Percentiles rank a stretch among this genome's conserved stretches.
Evolutionary conservation across 78 protist genomes (phyloP).

Genomic region (Bigelowiella natans): DNA sequence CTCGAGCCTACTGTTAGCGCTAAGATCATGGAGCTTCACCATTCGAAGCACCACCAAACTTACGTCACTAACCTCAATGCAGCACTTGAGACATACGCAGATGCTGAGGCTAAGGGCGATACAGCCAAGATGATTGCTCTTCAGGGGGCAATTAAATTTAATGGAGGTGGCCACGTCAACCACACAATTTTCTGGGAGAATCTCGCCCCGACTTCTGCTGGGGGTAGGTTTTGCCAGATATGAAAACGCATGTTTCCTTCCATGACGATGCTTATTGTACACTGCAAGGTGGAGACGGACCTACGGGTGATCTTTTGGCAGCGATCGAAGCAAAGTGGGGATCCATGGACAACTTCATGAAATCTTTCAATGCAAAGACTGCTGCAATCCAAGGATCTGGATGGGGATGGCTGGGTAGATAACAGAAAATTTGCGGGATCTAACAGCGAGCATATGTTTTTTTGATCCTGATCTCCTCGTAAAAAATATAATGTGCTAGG

Average conservation of each 20-base stretch:
- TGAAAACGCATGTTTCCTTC: neutral
- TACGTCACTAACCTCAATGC: conserved; percentile 69
- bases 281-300: neutral
- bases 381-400: conserved; percentile 84
- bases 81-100: conserved; percentile 54
- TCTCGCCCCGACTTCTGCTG: conserved; percentile 56
- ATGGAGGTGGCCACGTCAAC: conserved; percentile 88
- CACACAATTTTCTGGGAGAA: conserved; percentile 84
- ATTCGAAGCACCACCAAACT: conserved; percentile 28
- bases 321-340: conserved; percentile 38
- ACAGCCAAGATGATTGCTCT: conserved; percentile 46
- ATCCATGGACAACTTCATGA: conserved; percentile 49
- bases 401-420: conserved; percentile 68
- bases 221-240: conserved; percentile 48
- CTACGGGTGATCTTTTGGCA: neutral
- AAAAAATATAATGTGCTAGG: too few relatives aligned
- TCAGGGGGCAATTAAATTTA: conserved; percentile 70
- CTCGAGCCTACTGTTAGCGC: conserved; percentile 61
- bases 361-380: conserved; percentile 46
- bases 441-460: too few relatives aligned
- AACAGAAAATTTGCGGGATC: neutral
- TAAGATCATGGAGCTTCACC: conserved; percentile 69
- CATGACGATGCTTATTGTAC: too few relatives aligned
- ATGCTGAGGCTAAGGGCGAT: conserved; percentile 47
- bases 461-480: too few relatives aligned